phyloP scores from a whole-genome alignment of 23 red algal genomes.

The Gracilaria gracilis region DNA sequence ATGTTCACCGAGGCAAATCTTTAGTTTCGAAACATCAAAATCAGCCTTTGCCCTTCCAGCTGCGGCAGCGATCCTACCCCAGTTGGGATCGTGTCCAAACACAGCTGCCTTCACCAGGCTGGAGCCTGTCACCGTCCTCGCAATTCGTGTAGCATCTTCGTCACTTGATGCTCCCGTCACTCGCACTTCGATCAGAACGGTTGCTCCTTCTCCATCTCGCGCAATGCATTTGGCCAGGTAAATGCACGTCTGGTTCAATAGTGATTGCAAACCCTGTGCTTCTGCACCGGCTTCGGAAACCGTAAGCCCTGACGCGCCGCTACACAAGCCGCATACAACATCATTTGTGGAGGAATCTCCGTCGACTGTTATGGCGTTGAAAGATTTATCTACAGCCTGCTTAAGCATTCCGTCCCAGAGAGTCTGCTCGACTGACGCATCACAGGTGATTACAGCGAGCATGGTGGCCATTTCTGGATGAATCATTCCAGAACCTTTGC shows the following conservation, averaged over 20 bases:
- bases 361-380: conserved; percentile 97
- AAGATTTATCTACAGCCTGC: conserved; percentile 77
- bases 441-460: conserved; percentile 88
- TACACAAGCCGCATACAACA: conserved; percentile 82
- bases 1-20: conserved; percentile 78
- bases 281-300: conserved; percentile 38
- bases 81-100: conserved; percentile 97
- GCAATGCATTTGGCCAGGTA: conserved; percentile 89
- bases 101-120: conserved; percentile 91
- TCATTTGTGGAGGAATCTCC: conserved; percentile 99
- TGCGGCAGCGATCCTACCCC: conserved; percentile 95
- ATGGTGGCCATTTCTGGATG: conserved; percentile 99
- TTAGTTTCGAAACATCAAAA: conserved; percentile 67
- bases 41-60: conserved; percentile 77
- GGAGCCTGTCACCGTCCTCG: conserved; percentile 75
- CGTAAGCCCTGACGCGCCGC: conserved; percentile 60
- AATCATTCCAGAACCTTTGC: conserved; percentile 99
- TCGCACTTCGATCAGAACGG: conserved; percentile 85
- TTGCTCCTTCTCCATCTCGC: conserved; percentile 97
- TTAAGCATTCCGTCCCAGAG: conserved; percentile 69
- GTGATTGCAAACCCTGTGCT: conserved; percentile 32
- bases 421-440: conserved; percentile 67
- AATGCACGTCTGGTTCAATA: conserved; percentile 67
- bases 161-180: conserved; percentile 82
- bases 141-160: conserved; percentile 79